A percentile compares a stretch with the other conserved stretches of the same genome.
phyloP scores from a whole-genome alignment of 441 rosid genomes.

The Sinapis alba region DNA sequence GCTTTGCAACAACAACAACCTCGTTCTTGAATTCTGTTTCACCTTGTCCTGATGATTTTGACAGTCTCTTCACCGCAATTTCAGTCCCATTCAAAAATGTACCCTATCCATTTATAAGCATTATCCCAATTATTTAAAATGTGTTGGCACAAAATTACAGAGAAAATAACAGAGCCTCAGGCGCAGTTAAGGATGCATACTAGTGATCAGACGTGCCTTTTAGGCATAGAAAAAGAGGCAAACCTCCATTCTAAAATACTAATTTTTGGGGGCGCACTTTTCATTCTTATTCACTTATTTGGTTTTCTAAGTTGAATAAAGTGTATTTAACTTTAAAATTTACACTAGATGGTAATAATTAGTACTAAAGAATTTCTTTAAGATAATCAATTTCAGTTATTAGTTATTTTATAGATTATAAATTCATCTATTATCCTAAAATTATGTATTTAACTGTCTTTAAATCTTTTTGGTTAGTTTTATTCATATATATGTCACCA shows the following conservation, averaged over 20 bases:
- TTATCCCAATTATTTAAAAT: not conserved
- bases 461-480: not conserved
- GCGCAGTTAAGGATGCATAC: not conserved
- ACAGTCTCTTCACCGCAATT: constrained; percentile 58
- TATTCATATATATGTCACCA: not conserved
- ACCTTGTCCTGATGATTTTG: constrained; percentile 53
- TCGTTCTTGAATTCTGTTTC: constrained; percentile 61
- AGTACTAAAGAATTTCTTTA: not conserved
- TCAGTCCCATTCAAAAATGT: constrained; percentile 41
- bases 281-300: not conserved
- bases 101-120: constrained; percentile 45
- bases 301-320: not conserved
- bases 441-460: not conserved
- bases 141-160: not conserved
- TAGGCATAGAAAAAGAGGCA: not conserved
- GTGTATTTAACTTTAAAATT: not conserved
- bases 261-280: not conserved
- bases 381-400: not conserved
- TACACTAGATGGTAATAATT: not conserved
- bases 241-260: not conserved
- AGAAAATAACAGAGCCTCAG: not conserved
- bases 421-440: not conserved
- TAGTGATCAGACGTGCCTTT: not conserved
- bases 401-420: not conserved
- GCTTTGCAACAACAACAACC: constrained; percentile 53